Evolutionary conservation across 2,329 filamentous ascomycete genomes (phyloP).

Genomic region (Monosporascus cannonballus): DNA sequence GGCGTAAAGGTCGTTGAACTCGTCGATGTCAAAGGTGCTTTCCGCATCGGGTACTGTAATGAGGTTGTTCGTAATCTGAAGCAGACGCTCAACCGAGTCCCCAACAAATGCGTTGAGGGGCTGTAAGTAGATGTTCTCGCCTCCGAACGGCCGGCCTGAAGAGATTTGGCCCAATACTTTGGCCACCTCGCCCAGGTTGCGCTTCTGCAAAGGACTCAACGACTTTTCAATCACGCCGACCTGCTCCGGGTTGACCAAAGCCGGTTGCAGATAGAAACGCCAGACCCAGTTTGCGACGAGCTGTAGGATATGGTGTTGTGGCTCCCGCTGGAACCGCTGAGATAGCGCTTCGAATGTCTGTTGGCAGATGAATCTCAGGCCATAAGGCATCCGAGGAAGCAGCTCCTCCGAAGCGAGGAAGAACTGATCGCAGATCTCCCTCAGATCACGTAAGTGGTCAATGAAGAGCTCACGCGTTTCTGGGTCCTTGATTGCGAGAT

Average conservation of each 20-base stretch:
- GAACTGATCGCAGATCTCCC: conserved; percentile 91
- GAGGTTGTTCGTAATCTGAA: conserved; percentile 67
- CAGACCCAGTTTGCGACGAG: conserved; percentile 88
- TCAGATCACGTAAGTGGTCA: conserved; percentile 84
- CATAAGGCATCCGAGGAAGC: conserved; percentile 85
- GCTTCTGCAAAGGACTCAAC: conserved; percentile 84
- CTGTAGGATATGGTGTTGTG: conserved; percentile 71
- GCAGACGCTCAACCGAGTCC: conserved; percentile 75
- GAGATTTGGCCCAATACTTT: conserved; percentile 89
- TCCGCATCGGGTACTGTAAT: conserved; percentile 84
- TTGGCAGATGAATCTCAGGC: conserved; percentile 79
- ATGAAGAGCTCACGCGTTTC: conserved; percentile 93
- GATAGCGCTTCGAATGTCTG: conserved; percentile 78
- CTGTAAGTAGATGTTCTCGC: conserved; percentile 92
- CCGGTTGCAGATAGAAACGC: conserved; percentile 89
- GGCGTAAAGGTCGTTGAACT: conserved; percentile 96
- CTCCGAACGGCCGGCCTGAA: conserved; percentile 82
- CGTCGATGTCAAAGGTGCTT: conserved; percentile 92
- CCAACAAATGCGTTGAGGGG: conserved; percentile 87
- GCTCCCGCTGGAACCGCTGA: conserved; percentile 72
- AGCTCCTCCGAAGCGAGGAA: conserved; percentile 76
- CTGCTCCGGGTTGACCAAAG: conserved; percentile 82
- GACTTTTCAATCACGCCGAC: conserved; percentile 88
- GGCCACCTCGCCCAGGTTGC: conserved; percentile 82
- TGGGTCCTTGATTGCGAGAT: conserved; percentile 90